A percentile compares a stretch with the other conserved stretches of the same genome.
These are phyloP conservation scores for Gynostemma pentaphyllum DNA, from an alignment of 306 rosid species.

Conservation along the genomic window DNA sequence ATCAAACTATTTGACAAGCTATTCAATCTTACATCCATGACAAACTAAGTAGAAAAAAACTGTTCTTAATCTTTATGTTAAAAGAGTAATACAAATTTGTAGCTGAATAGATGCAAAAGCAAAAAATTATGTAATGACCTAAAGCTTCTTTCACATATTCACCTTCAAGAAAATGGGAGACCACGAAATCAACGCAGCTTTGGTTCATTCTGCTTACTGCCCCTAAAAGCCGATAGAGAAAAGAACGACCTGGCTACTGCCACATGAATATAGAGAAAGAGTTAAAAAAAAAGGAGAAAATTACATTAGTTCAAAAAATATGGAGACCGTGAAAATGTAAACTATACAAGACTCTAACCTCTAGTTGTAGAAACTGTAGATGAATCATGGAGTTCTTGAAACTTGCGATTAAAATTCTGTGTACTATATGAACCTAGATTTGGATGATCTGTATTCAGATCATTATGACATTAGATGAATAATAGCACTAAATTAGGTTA, in stretches of 20 bases:
- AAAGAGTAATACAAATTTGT: constrained; percentile 7
- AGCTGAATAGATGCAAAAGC: neutral
- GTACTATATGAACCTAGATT: constrained; percentile 39
- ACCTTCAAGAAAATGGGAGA: constrained; percentile 11
- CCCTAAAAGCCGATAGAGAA: constrained; percentile 97
- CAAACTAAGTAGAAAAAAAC: constrained; percentile 3
- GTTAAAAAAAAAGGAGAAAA: constrained; percentile 3
- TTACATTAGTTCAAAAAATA: neutral
- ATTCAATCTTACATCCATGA: constrained; percentile 7
- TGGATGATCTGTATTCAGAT: constrained; percentile 7
- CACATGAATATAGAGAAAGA: constrained; percentile 22
- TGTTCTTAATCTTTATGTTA: constrained; percentile 3
- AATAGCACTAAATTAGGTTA: neutral
- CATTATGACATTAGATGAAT: neutral
- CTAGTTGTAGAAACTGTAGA: constrained; percentile 42
- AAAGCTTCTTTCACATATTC: constrained; percentile 7
- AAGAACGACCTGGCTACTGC: constrained; percentile 91
- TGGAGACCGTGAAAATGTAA: neutral
- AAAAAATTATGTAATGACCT: no score
- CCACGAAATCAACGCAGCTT: neutral
- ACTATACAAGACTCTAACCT: constrained; percentile 46
- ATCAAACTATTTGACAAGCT: constrained; percentile 2
- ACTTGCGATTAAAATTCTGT: constrained; percentile 37
- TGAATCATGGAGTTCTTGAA: constrained; percentile 40
- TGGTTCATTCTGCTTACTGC: constrained; percentile 34